Base-by-base conservation (phyloP, 1,284 basidiomycete genomes). In the Cystobasidium pallidum region DNA sequence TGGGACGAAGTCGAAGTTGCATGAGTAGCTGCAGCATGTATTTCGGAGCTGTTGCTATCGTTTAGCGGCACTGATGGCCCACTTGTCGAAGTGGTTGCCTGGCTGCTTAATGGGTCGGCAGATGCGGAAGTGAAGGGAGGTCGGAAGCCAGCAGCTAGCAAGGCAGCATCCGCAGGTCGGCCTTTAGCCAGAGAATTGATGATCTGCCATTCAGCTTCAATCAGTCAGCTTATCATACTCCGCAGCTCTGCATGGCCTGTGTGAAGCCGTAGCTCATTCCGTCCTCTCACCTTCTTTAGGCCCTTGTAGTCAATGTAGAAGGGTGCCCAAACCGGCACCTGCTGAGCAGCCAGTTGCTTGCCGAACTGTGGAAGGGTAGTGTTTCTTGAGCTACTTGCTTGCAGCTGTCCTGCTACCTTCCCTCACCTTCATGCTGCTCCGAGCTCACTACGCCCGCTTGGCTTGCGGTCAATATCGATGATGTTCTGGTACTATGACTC, bases 261-360 rank as follows among this genome's bases (percentile, higher is more conserved):
- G 11, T 45, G 8, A 45, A n/a, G 8, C 43, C 43, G 15, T 4
- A 3, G 43, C 11, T 15, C 43, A 45, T 45, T 45, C n/a, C 43
- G 43, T 17, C 11, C 43, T 45, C 32, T 52, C 32, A 82, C 84
- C 81, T 95, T 95, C 84, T 96, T 96, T 81, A 96, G 85, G 77
- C 90, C 90, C 84, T 99, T 99, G 86, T 99, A 99, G 84, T 99
- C 96, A 77, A 98, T 88, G 82, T 99, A 99, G 84, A 92, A 94
- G 34, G 86, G 82, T 26, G 91, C 92, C 96, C 96, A 99, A 83
- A 94, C 94, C 66, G 96, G 94, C 71, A 98, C 89, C 83, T 97
- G 94, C 82, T 95, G 91, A 41, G 91, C 89, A 82, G 95, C 93
- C 77, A 99, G 94, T 78, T 94, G 91, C 84, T 99, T 99, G 78